Evolutionary conservation across 768 basidiomycete genomes (phyloP), one percentile per base, ranked within the genome.

Genomic region (Trametes punicea): DNA sequence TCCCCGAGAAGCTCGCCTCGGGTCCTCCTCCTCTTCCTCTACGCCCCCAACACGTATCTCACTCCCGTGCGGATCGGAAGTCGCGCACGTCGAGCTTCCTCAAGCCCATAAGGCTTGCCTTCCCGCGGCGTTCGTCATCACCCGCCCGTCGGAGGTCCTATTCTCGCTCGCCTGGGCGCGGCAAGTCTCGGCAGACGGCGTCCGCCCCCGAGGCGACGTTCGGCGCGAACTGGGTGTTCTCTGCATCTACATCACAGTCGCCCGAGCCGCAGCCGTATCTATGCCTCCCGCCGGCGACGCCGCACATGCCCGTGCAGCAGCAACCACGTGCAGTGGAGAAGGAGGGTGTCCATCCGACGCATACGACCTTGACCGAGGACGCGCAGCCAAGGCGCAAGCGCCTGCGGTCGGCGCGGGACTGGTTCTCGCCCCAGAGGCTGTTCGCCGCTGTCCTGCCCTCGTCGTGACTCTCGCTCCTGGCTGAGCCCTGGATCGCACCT

Each of bases 321-420:
- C 56, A 49, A n/a, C n/a, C n/a, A n/a, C n/a, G n/a, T n/a, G n/a
- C n/a, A 20, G 50, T 52, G 46, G 49, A 46, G 57, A 52, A 56
- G 54, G 44, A 61, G 54, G 54, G 41, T 41, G 26, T 38, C 27
- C 51, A 46, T 53, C 61, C 64, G 39, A 47, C 55, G 39, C 60
- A 59, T 46, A 59, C 62, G 34, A 57, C 57, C 29, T 52, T 60
- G 47, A 58, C 61, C 46, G 62, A 66, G 60, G 55, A 62, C 56
- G 69, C 64, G 46, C 62, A 61, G 46, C 66, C 66, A 53, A 62
- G 68, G 48, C 69, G 70, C 48, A 60, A 64, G 57, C 62, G 67
- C 40, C 62, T 71, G 44, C 64, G 69, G 53, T 66, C 67, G n/a
- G 67, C 69, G 63, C 65, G 68, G 41, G 69, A 69, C 64, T 72